Percentiles rank a stretch among this genome's conserved stretches.
These are phyloP conservation scores for Corynascus novoguineensis DNA, from an alignment of 495 filamentous ascomycete genomes.

Conservation along the genomic window DNA sequence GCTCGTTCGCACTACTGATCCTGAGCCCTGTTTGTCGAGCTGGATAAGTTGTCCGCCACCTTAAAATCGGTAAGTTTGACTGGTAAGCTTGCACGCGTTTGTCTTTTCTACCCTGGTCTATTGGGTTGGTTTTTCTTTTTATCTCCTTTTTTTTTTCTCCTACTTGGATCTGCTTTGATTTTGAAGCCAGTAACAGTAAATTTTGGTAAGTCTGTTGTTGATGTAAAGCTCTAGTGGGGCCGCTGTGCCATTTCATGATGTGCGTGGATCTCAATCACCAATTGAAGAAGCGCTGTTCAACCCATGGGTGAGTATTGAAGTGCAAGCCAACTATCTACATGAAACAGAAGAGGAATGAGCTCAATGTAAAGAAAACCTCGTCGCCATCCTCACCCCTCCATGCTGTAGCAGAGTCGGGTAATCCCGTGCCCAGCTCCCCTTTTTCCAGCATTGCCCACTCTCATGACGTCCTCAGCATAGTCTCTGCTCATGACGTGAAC, in stretches of 20 bases:
- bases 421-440: not conserved
- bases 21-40: not conserved
- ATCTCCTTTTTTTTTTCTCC: too few relatives aligned
- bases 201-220: too few relatives aligned
- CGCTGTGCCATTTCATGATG: not conserved
- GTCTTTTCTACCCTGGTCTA: too few relatives aligned
- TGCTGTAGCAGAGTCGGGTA: not conserved
- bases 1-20: not conserved
- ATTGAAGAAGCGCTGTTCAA: not conserved
- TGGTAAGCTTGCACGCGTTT: too few relatives aligned
- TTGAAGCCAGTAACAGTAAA: too few relatives aligned
- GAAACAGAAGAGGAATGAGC: not conserved
- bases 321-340: slow-evolving; percentile 7
- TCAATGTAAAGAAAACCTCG: not conserved
- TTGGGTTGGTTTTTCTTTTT: too few relatives aligned
- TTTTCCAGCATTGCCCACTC: not conserved
- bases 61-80: too few relatives aligned
- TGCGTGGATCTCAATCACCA: not conserved
- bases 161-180: too few relatives aligned
- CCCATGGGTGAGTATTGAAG: slow-evolving; percentile 12
- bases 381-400: not conserved
- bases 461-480: too few relatives aligned
- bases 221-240: too few relatives aligned
- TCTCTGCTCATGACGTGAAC: too few relatives aligned
- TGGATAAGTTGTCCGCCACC: too few relatives aligned